Percentiles rank a stretch among this genome's conserved stretches.
phyloP scores from a whole-genome alignment of 2,329 filamentous ascomycete genomes.

The Lachnellula hyalina region DNA sequence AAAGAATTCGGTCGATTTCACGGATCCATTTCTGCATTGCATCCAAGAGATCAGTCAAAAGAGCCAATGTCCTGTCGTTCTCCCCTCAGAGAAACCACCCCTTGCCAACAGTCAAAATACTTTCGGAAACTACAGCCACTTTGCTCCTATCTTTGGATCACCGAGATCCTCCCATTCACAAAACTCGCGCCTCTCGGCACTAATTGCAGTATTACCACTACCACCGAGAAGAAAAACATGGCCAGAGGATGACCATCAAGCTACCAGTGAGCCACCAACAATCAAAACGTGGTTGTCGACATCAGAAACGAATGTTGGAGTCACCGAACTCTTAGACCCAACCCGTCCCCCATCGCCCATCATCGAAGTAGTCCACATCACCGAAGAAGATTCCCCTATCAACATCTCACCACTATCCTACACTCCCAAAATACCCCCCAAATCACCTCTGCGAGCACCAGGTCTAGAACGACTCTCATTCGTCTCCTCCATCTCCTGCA shows the following conservation, averaged over 20 bases:
- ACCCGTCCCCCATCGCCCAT: not conserved
- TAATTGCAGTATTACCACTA: not conserved
- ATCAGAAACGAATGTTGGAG: not conserved
- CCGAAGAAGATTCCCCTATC: not conserved
- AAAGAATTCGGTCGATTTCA: not conserved
- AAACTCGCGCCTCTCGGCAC: not conserved
- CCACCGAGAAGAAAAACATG: not conserved
- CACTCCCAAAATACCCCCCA: not conserved
- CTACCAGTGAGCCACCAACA: not conserved
- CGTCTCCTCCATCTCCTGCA: not conserved
- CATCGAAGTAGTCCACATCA: not conserved
- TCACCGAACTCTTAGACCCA: not conserved
- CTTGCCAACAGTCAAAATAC: not conserved
- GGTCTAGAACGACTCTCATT: not conserved
- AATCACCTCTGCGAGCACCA: not conserved
- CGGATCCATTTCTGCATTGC: not conserved
- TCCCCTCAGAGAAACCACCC: not conserved
- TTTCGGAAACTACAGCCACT: slow-evolving; percentile 3
- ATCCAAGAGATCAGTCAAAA: not conserved
- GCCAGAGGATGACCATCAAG: not conserved
- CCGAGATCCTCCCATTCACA: not conserved
- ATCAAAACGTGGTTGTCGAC: not conserved
- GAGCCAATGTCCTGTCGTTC: not conserved
- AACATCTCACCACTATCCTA: not conserved
- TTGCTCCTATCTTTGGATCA: not conserved